Percentiles rank a stretch among this genome's conserved stretches.
phyloP scores from a whole-genome alignment of 495 filamentous ascomycete species.

The Annulohypoxylon nitens region DNA sequence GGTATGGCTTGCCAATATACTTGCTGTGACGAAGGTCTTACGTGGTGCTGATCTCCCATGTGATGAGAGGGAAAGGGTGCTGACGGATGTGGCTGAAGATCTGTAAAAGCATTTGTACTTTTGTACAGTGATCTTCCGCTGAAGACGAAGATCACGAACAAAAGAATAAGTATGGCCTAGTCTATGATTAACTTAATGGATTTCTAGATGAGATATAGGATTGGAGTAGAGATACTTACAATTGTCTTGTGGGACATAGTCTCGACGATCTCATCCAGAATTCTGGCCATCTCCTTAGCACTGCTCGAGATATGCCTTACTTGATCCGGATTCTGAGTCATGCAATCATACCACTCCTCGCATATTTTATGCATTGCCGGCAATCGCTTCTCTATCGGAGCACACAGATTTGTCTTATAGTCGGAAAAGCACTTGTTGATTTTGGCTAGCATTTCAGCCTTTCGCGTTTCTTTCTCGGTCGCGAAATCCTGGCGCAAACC shows the following conservation, averaged over 20 bases:
- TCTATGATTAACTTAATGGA: conserved; percentile 79
- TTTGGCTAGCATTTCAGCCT: conserved; percentile 73
- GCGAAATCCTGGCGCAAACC: conserved; percentile 83
- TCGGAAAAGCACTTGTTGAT: conserved; percentile 77
- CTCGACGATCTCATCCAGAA: conserved; percentile 63
- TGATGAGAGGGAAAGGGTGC: conserved; percentile 52
- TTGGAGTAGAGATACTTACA: conserved; percentile 77
- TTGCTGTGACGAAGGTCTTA: conserved; percentile 48
- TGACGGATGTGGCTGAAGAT: conserved; percentile 34
- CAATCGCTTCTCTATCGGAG: conserved; percentile 64
- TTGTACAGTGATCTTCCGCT: conserved; percentile 53
- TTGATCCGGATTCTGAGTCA: conserved; percentile 70
- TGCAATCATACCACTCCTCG: conserved; percentile 84
- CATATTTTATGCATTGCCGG: conserved; percentile 82
- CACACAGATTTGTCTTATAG: conserved; percentile 81
- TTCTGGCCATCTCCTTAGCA: conserved; percentile 59
- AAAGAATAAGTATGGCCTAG: conserved; percentile 67
- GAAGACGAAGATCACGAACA: conserved; percentile 68
- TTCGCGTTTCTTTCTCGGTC: conserved; percentile 73
- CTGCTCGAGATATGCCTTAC: conserved; percentile 58
- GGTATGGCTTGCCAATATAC: conserved; percentile 60
- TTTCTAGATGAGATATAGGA: conserved; percentile 69
- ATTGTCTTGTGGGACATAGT: conserved; percentile 65
- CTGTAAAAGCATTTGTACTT: conserved; percentile 45
- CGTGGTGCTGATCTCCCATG: conserved; percentile 48